Evolutionary conservation across 306 rosid genomes (phyloP).

Genomic region (Dalbergia cultrata): DNA sequence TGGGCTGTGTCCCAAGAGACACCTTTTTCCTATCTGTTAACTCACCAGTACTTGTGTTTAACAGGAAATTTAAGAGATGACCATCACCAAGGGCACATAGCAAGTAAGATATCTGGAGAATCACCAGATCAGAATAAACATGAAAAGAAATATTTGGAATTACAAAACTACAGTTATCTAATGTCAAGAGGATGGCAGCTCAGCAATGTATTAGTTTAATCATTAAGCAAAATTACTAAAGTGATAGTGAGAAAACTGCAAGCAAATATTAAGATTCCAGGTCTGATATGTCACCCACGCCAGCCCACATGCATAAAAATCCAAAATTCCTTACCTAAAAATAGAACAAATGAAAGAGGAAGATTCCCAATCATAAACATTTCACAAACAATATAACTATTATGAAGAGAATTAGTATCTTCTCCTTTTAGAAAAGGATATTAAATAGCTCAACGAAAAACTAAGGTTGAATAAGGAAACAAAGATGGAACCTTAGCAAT

Average conservation of each 20-base stretch:
- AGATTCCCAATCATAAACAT: constrained; percentile 2
- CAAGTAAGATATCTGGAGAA: constrained; percentile 86
- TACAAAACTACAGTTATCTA: not conserved
- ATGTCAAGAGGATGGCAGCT: not conserved
- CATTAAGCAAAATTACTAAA: constrained; percentile 12
- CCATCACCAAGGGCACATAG: constrained; percentile 98
- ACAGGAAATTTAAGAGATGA: constrained; percentile 85
- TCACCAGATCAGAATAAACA: not conserved
- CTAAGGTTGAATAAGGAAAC: no score
- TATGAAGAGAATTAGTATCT: not conserved
- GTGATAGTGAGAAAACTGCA: not conserved
- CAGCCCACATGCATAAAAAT: not conserved
- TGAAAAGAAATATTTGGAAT: not conserved
- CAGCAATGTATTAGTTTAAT: not conserved
- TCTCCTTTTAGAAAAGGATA: not conserved
- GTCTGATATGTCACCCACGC: constrained; percentile 16
- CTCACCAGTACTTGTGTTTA: constrained; percentile 87
- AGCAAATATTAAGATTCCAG: constrained; percentile 25
- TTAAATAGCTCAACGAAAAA: constrained; percentile 31
- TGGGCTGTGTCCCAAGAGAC: constrained; percentile 98
- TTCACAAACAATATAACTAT: constrained; percentile 22
- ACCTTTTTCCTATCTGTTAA: constrained; percentile 93
- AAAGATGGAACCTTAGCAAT: no score
- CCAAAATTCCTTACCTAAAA: not conserved
- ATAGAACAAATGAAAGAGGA: not conserved